Conservation (phyloP, 192 early-diverging fungal species). For the Allomyces macrogynus region DNA sequence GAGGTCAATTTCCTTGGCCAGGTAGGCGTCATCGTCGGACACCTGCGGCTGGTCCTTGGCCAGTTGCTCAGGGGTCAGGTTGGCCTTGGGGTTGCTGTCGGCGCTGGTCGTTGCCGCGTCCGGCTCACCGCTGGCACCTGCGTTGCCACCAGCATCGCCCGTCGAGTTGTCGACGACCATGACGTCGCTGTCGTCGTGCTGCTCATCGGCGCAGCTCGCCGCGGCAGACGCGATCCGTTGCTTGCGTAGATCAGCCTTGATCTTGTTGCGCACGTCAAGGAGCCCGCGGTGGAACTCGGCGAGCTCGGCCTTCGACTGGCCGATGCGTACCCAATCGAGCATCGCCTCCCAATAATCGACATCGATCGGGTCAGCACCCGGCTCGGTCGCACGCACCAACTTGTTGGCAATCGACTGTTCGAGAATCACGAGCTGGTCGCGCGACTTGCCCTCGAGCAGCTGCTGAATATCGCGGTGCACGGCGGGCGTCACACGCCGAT, state of each 20-base stretch:
- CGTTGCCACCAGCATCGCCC: not conserved
- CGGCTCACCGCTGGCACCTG: no score
- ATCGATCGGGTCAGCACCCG: slow-evolving; percentile 46
- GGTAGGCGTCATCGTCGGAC: not conserved
- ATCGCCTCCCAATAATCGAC: slow-evolving; percentile 90
- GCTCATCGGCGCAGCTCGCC: not conserved
- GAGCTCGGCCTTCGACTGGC: slow-evolving; percentile 47
- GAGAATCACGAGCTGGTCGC: slow-evolving; percentile 45
- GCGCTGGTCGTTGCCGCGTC: not conserved
- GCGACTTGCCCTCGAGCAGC: slow-evolving; percentile 52
- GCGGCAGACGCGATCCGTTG: not conserved
- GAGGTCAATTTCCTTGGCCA: not conserved
- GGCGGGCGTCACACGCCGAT: slow-evolving; percentile 13
- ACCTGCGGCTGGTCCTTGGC: not conserved
- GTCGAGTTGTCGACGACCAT: not conserved
- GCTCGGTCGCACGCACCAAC: slow-evolving; percentile 13
- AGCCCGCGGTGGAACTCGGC: slow-evolving; percentile 1
- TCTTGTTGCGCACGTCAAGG: not conserved
- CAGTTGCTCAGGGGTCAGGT: not conserved
- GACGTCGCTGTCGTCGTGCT: not conserved
- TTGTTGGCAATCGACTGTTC: slow-evolving; percentile 56
- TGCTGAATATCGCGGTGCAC: slow-evolving; percentile 41
- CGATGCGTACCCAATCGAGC: slow-evolving; percentile 49
- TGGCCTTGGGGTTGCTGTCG: not conserved
- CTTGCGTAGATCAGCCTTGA: not conserved